These are phyloP conservation scores for Phytophthora quininea DNA, from an alignment of 352 stramenopile genomes.

Conservation along the genomic window DNA sequence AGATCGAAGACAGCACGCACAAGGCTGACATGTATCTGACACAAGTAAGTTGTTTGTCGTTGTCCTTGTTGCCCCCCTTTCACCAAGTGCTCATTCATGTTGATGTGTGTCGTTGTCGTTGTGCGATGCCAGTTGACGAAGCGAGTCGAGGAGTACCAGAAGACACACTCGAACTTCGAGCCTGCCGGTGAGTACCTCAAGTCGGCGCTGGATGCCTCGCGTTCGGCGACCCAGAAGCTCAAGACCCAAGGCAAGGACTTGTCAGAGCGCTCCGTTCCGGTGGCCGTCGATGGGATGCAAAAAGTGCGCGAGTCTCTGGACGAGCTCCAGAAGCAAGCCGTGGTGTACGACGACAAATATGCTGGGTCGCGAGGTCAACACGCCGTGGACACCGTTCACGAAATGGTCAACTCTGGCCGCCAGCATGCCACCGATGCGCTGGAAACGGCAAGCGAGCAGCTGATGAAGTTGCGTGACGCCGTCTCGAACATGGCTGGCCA, in stretches of 20 bases:
- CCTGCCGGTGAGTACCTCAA: constrained; percentile 57
- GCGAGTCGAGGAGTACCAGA: constrained; percentile 59
- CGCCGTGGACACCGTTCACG: constrained; percentile 40
- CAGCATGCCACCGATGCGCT: constrained; percentile 65
- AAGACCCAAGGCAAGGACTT: constrained; percentile 43
- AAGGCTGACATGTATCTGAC: constrained; percentile 65
- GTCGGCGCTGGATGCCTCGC: constrained; percentile 36
- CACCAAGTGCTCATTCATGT: too few relatives aligned
- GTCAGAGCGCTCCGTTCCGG: constrained; percentile 50
- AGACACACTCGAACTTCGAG: constrained; percentile 48
- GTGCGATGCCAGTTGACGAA: constrained; percentile 50
- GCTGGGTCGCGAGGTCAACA: constrained; percentile 30
- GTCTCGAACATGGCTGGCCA: constrained; percentile 46
- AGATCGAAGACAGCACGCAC: constrained; percentile 56
- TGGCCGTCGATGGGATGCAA: constrained; percentile 50
- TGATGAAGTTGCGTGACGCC: constrained; percentile 47
- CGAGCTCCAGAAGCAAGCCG: constrained; percentile 43
- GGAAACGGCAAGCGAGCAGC: constrained; percentile 59
- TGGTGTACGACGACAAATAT: constrained; percentile 70
- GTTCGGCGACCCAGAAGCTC: constrained; percentile 40
- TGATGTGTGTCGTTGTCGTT: neutral
- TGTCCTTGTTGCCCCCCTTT: too few relatives aligned
- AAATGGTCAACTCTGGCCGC: constrained; percentile 53
- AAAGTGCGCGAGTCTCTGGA: constrained; percentile 50
- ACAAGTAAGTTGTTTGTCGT: constrained; percentile 22